Base-by-base conservation (phyloP, 176 grass and related monocot genomes). In the Puya raimondii region DNA sequence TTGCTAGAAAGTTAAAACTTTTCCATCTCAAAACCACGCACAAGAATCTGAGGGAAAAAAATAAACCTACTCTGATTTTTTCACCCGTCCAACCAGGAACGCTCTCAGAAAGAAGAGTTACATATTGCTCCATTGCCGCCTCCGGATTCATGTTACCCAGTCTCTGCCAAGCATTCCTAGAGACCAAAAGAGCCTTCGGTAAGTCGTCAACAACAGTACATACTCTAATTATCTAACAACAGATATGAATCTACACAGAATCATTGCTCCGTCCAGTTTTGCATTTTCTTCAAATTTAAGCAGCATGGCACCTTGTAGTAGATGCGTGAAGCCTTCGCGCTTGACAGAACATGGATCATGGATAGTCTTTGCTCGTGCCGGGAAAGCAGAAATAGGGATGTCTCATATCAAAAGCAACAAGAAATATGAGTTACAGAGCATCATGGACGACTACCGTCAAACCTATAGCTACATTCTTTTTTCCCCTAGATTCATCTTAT, bases 91-190 rank as follows among this genome's bases (percentile, higher is more conserved):
- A 92, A 72, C 76, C 80, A 57, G 85, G 89, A 85, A 92, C 58
- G 53, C 7, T 73, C 72, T 92, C 77, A 73, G 85, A 83, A 56
- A 92, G 58, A 85, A 92, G 89, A 64, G 57, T 50, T 66, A 88
- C 73, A 72, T 92, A 92, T 50, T 88, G 84, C 72, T 88, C 89
- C 89, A 92, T 92, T 78, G 89, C 89, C 67, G 64, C 76, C 74
- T 92, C 89, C 23, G 89, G 89, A 69, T 83, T 65, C 89, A 92
- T 88, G 74, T 85, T 85, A 63, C 89, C 85, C 64, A 92, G 53
- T 50, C 82, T 85, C 59, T 85, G 89, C 89, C 89, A 92, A 80
- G 82, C 76, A 48, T 65, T 49, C 89, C 89, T 92, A 66, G 74
- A 65, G 83, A 53, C 72, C 78, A 7, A 78, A 47, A 52, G 49